Conservation (phyloP, 768 basidiomycete genomes). For the Podaxis rugospora region DNA sequence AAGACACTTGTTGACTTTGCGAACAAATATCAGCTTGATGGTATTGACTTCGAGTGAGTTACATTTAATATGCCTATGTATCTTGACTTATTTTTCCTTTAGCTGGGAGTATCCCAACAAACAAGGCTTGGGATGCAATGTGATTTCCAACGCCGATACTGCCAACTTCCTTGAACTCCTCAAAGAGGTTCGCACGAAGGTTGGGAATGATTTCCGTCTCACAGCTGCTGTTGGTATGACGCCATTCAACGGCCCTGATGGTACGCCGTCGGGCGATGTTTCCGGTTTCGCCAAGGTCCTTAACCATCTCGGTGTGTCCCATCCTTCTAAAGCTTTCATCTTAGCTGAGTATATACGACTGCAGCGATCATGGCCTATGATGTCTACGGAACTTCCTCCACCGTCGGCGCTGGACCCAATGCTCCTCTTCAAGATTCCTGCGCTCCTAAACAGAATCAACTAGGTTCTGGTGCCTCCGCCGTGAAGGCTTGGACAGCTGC, state of each 20-base stretch:
- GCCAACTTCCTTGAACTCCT: constrained; percentile 81
- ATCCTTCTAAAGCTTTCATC: neutral
- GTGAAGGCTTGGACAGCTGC: constrained; percentile 69
- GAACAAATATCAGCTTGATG: constrained; percentile 48
- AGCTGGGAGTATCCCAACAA: constrained; percentile 83
- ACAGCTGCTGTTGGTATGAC: constrained; percentile 38
- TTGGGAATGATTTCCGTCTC: constrained; percentile 53
- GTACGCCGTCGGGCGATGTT: constrained; percentile 63
- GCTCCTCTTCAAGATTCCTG: constrained; percentile 78
- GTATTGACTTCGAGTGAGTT: constrained; percentile 50
- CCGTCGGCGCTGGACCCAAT: constrained; percentile 64
- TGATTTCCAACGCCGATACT: constrained; percentile 53
- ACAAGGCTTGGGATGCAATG: constrained; percentile 70
- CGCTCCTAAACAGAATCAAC: constrained; percentile 42
- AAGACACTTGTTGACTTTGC: constrained; percentile 49
- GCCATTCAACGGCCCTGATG: constrained; percentile 45
- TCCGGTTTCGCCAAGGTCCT: constrained; percentile 68
- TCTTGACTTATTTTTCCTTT: neutral
- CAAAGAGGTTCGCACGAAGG: constrained; percentile 55
- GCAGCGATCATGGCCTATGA: constrained; percentile 64
- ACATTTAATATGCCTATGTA: neutral
- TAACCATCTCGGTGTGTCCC: constrained; percentile 36
- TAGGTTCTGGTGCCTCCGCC: constrained; percentile 70
- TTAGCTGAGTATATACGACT: neutral
- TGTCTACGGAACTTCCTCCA: constrained; percentile 43